Base-by-base conservation (phyloP, 768 basidiomycete genomes). In the Russula vinacea region DNA sequence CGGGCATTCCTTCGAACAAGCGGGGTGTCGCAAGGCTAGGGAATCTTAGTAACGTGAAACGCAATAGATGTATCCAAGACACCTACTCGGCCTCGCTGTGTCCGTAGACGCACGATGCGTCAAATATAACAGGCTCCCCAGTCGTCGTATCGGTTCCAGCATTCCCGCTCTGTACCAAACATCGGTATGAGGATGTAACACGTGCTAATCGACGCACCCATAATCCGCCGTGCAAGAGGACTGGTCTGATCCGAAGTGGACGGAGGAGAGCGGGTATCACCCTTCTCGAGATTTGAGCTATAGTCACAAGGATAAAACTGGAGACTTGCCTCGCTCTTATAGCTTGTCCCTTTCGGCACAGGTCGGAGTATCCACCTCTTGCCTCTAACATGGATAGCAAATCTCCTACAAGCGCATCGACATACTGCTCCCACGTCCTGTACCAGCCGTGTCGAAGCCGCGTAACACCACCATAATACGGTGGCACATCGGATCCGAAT, bases 31-130 rank as follows among this genome's bases (percentile, higher is more conserved):
- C 85, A 47, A 92, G 80, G 66, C 90, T 90, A 64, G 37, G 44
- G 44, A 40, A 29, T 24, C 58, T 60, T 35, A 57, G 47, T n/a
- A 22, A 4, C 14, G 22, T 45, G 32, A 44, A 26, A 56, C n/a
- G 39, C n/a, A 22, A 57, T 24, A 10, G 40, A 51, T 57, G 39
- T 14, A 24, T 45, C 14, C 29, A 16, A 13, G 24, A 50, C 35
- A 73, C 84, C 74, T 69, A 92, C 90, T 92, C 90, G 16, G 87
- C 86, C 75, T 92, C 90, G 64, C 86, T 86, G 69, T 92, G 90
- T 2, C 90, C 90, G 68, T 82, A 92, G 70, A 84, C 89, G 5
- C 88, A 88, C 3, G 89, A 84, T 3, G 90, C 89, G 69, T 92
- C 90, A 67, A 84, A 92, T 47, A 92, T 86, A 1, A 90, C 75